Base-by-base conservation (phyloP, 306 rosid species). In the Albizia julibrissin region DNA sequence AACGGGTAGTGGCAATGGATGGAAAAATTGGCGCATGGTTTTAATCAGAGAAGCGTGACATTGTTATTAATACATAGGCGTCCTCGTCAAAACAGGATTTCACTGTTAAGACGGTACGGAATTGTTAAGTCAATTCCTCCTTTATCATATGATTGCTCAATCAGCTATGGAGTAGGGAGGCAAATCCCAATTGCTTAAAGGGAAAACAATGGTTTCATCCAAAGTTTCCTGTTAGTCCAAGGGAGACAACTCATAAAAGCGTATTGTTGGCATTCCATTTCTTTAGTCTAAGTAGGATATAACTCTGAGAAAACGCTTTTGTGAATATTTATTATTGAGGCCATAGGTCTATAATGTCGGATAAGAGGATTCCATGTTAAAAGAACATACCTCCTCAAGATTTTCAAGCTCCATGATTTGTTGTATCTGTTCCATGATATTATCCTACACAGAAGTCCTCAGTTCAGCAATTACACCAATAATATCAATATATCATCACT, bases 321-420 rank as follows among this genome's bases (percentile, higher is more conserved):
- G 77, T 46, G 22, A 77, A 58, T 66, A 62, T 66, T 73, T 24
- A 62, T 61, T 54, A 52, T 14, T 14, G 58, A 61, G 73, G 76
- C 26, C 69, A 71, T 81, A 34, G 37, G 50, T 70, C 64, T 59
- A 71, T 50, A 72, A 43, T 29, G 33, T 42, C 79, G 74, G 52
- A 58, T 33, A 77, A 70, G 37, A 69, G 64, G 61, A 56, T 43
- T 76, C 81, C 68, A 78, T 82, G 81, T 75, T 71, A 64, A 49
- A 33, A 79, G 82, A 78, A 78, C 82, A 84, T 82, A 74, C 98
- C 96, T 95, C 99, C 84, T 95, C 98, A 47, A 95, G 92, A 88
- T 93, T 90, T 87, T 95, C 99, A 81, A 95, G 92, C 87, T 89
- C 98, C 96, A 95, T 92, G 82, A 91, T 90, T 87, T 95, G 98